A percentile compares a stretch with the other conserved stretches of the same genome.
Evolutionary conservation across 140 eudicot genomes (phyloP).

Genomic region (Cichorium intybus): DNA sequence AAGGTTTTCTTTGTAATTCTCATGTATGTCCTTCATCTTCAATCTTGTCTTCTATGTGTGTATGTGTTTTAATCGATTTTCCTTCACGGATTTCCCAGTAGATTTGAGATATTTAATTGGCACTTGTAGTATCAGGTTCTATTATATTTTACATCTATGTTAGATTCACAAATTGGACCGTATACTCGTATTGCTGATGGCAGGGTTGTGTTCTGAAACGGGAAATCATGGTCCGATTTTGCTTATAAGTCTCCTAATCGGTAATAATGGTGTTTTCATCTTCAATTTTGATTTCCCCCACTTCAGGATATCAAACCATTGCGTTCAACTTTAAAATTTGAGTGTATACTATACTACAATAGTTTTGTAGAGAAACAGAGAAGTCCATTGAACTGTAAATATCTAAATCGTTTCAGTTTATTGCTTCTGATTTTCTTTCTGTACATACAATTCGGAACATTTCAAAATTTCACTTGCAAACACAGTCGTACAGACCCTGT

Average conservation of each 20-base stretch:
- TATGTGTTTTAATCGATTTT: too few species aligned
- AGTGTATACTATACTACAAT: background rate
- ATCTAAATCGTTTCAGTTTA: background rate
- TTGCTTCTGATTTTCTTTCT: background rate
- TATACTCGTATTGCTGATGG: conserved; percentile 73
- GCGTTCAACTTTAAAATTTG: background rate
- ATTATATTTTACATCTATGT: too few species aligned
- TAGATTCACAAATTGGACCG: conserved; percentile 68
- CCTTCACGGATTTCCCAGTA: conserved; percentile 68
- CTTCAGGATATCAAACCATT: background rate
- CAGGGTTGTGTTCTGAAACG: conserved; percentile 77
- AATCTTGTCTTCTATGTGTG: too few species aligned
- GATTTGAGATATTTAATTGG: too few species aligned
- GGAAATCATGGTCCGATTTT: conserved; percentile 59
- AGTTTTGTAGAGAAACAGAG: background rate
- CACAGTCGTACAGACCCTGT: background rate
- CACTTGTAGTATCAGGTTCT: too few species aligned
- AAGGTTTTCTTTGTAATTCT: too few species aligned
- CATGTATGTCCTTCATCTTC: too few species aligned
- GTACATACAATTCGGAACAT: background rate
- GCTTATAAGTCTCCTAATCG: conserved; percentile 87
- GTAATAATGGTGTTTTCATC: conserved; percentile 21
- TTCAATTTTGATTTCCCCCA: background rate
- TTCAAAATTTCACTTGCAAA: background rate
- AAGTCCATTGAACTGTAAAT: background rate